phyloP scores from a whole-genome alignment of 495 filamentous ascomycete genomes.

The Umbilicaria muhlenbergii region DNA sequence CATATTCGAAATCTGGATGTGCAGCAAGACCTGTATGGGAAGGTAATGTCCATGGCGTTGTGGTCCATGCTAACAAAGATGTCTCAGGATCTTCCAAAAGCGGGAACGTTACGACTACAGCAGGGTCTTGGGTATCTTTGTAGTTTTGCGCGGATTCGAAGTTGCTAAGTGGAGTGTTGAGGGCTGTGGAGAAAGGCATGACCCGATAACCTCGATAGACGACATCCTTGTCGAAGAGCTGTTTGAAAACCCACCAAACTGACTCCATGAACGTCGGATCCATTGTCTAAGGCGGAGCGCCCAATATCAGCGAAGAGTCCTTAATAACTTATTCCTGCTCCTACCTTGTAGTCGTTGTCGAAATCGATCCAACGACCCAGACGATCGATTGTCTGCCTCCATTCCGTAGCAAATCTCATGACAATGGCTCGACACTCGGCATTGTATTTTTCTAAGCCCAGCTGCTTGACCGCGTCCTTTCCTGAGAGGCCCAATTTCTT shows the following conservation, averaged over 20 bases:
- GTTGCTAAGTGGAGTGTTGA: slow-evolving; percentile 82
- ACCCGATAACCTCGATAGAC: slow-evolving; percentile 83
- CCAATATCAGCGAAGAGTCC: not conserved
- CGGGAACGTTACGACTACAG: slow-evolving; percentile 82
- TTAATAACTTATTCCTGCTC: not conserved
- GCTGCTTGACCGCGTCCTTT: slow-evolving; percentile 68
- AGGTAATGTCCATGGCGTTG: slow-evolving; percentile 91
- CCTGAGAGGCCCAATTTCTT: slow-evolving; percentile 89
- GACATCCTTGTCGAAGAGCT: slow-evolving; percentile 72
- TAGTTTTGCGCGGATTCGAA: slow-evolving; percentile 93
- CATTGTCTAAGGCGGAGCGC: slow-evolving; percentile 49
- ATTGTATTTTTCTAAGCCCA: slow-evolving; percentile 88
- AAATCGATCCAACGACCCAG: slow-evolving; percentile 97
- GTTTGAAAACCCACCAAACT: slow-evolving; percentile 93
- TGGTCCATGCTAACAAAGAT: slow-evolving; percentile 77
- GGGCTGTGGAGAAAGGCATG: slow-evolving; percentile 88
- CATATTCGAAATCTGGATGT: slow-evolving; percentile 83
- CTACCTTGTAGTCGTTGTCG: slow-evolving; percentile 91
- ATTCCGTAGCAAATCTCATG: slow-evolving; percentile 82
- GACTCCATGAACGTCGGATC: slow-evolving; percentile 91
- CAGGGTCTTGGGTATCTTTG: slow-evolving; percentile 83
- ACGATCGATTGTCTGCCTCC: slow-evolving; percentile 77
- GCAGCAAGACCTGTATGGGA: slow-evolving; percentile 68
- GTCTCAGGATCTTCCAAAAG: slow-evolving; percentile 61
- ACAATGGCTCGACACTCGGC: slow-evolving; percentile 86